A percentile compares a stretch with the other conserved stretches of the same genome.
These are phyloP conservation scores for Theileria luwenshuni DNA, from an alignment of 169 alveolate species.

Conservation along the genomic window DNA sequence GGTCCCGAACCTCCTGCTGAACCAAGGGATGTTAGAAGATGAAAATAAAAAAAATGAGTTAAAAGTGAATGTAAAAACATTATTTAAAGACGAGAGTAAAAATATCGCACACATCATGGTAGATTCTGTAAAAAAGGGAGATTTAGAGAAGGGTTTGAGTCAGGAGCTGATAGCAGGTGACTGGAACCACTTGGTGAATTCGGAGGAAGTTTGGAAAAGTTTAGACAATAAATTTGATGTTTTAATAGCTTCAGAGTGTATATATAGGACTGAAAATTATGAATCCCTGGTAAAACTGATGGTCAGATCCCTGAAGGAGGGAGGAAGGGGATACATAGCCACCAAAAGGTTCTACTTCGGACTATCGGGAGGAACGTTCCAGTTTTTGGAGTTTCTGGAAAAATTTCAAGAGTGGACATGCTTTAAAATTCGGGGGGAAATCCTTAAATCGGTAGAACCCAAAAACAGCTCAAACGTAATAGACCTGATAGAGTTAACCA, in stretches of 20 bases:
- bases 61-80: neutral
- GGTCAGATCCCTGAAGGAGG: slow-evolving; percentile 11
- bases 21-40: neutral
- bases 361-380: slow-evolving; percentile 63
- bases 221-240: slow-evolving; percentile 6
- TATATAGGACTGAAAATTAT: slow-evolving; percentile 54
- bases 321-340: slow-evolving; percentile 64
- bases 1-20: slow-evolving; percentile 39
- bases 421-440: neutral
- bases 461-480: slow-evolving; percentile 48
- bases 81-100: slow-evolving; percentile 3
- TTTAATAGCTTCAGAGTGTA: slow-evolving; percentile 57
- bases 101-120: neutral
- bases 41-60: neutral
- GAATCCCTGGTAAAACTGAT: slow-evolving; percentile 32
- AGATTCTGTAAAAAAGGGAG: slow-evolving; percentile 9
- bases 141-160: neutral
- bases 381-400: slow-evolving; percentile 32
- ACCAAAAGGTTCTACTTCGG: slow-evolving; percentile 66
- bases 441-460: slow-evolving; percentile 24
- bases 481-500: slow-evolving; percentile 39
- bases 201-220: neutral
- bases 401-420: neutral
- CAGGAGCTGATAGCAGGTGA: slow-evolving; percentile 35
- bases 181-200: slow-evolving; percentile 10